Evolutionary conservation across 2,329 filamentous ascomycete species (phyloP).

Genomic region (Plectosphaerella cucumerina): DNA sequence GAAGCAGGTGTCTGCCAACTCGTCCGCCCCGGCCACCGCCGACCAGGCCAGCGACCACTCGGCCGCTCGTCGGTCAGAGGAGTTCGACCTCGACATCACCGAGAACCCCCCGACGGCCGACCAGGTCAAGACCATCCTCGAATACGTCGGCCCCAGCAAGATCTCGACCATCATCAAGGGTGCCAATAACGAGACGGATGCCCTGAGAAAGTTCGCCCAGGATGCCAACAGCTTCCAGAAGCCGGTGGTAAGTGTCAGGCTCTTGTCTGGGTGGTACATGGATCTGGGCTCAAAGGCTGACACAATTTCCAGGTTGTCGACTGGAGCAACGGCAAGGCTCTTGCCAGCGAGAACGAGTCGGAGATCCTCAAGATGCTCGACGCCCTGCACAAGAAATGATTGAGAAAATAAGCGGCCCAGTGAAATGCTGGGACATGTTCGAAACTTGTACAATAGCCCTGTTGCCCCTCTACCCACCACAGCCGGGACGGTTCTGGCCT

Average conservation of each 20-base stretch:
- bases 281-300: no score
- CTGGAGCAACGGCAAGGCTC: constrained; percentile 85
- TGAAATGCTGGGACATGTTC: background rate
- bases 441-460: background rate
- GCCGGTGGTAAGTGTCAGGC: constrained; percentile 62
- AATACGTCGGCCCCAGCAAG: constrained; percentile 67
- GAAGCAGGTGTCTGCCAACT: constrained; percentile 72
- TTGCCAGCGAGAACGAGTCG: constrained; percentile 76
- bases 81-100: constrained; percentile 85
- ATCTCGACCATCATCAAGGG: constrained; percentile 65
- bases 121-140: constrained; percentile 78
- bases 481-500: no score
- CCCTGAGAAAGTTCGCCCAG: constrained; percentile 72
- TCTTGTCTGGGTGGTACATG: no score
- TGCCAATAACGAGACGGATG: constrained; percentile 70
- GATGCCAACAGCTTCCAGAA: constrained; percentile 64
- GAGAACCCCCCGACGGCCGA: constrained; percentile 76
- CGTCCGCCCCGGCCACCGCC: constrained; percentile 62
- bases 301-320: constrained; percentile 80
- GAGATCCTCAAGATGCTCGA: constrained; percentile 82
- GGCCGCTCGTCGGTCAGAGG: constrained; percentile 39
- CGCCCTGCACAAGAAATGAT: constrained; percentile 35
- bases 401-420: constrained; percentile 14
- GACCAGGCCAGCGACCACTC: constrained; percentile 69
- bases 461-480: background rate